Base-by-base conservation (phyloP, 176 grass and related monocot species). In the Ananas comosus region DNA sequence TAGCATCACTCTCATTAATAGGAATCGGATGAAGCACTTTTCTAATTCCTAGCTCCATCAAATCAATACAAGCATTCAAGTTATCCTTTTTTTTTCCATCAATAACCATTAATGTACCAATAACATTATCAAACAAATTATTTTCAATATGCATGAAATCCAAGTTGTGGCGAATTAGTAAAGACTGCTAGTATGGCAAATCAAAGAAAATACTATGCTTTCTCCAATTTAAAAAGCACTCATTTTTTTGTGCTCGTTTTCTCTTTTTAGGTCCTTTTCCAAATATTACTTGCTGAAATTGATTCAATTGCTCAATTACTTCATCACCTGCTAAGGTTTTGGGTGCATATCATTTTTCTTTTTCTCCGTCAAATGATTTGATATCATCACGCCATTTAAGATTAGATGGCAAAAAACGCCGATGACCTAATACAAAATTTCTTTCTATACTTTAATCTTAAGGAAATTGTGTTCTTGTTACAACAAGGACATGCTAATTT, bases 381-480 rank as follows among this genome's bases (percentile, higher is more conserved):
- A 29, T 29, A 29, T 29, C 28, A 29, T 29, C 2, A 2, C 68
- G 50, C 68, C 18, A 70, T 11, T 6, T 70, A 70, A 53, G 10
- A 27, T 52, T 13, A 13, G 23, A 23, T 11, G 2, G 2, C 21
- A 70, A 12, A 70, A 70, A 70, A 2, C 49, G 0, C 23, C 10
- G n/a, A 70, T 70, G 49, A 21, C 19, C 49, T 49, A 53, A 21
- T 70, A 70, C 49, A 53, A 12, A 51, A 50, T 21, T 25, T 70
- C 2, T 50, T 12, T 22, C 68, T 49, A 1, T 70, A 23, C 0
- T 11, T 10, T 21, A 70, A 12, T 50, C 68, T 13, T 12, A 53
- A 51, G 48, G 48, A 70, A 51, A 1, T 22, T 13, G 49, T 70
- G 11, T 27, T 22, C 19, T n/a, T 13, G 68, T 53, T 17, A 21